Evolutionary conservation across 768 basidiomycete genomes (phyloP).

Genomic region (Rhizopogon rudus): DNA sequence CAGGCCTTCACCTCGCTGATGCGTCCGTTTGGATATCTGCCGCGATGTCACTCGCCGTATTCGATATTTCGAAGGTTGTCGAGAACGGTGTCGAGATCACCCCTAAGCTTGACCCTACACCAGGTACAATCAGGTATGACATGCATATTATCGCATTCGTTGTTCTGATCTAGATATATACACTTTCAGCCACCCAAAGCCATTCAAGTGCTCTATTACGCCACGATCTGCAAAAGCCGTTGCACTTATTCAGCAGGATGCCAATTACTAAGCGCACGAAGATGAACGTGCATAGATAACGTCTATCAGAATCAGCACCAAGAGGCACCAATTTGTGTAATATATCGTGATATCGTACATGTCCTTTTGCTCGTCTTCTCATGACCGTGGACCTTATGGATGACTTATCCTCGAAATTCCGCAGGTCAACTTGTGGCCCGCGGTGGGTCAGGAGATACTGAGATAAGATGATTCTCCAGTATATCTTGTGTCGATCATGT

Average conservation of each 20-base stretch:
- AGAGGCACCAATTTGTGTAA: no score
- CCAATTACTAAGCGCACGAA: conserved; percentile 1
- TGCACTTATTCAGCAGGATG: conserved; percentile 41
- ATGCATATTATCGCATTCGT: neutral
- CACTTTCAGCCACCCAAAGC: neutral
- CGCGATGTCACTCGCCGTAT: conserved; percentile 30
- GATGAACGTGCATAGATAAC: neutral
- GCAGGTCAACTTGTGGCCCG: no score
- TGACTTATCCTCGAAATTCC: no score
- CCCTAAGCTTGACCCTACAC: no score
- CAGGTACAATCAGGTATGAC: conserved; percentile 42
- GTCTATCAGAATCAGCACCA: no score
- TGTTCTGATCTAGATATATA: neutral
- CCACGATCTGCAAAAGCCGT: conserved; percentile 47
- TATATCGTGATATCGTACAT: no score
- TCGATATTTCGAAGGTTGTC: no score
- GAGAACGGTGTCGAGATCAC: no score
- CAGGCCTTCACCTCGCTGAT: conserved; percentile 43
- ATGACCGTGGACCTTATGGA: no score
- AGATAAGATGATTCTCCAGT: no score
- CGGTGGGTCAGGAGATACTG: no score
- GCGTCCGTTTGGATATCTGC: conserved; percentile 34
- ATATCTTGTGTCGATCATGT: no score
- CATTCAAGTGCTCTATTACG: conserved; percentile 46
- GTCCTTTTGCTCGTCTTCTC: neutral